A percentile compares a stretch with the other conserved stretches of the same genome.
These are phyloP conservation scores for grape (Vitis vinifera) DNA, from an alignment of 164 flowering plant genomes.

Conservation along the genomic window DNA sequence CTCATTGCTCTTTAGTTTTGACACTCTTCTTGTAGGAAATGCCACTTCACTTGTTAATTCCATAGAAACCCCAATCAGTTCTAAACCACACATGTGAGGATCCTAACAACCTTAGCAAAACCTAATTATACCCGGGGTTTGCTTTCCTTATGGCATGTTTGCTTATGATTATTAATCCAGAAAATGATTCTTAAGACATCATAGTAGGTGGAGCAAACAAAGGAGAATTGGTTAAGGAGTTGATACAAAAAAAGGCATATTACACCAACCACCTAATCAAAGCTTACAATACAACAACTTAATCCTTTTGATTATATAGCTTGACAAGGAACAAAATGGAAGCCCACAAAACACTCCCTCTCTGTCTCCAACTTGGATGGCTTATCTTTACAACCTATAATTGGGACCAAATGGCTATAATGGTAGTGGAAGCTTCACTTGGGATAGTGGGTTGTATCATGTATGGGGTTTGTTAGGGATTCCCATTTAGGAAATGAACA, in stretches of 20 bases:
- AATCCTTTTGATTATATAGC: constrained; percentile 15
- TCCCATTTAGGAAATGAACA: constrained; percentile 18
- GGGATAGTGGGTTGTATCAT: constrained; percentile 1
- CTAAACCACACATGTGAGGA: too few relatives aligned
- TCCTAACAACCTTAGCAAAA: neutral
- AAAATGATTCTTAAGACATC: neutral
- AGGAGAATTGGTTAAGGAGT: neutral
- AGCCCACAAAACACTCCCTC: neutral
- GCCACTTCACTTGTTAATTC: neutral
- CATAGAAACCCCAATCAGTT: neutral
- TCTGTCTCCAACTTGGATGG: neutral
- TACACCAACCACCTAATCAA: constrained; percentile 3
- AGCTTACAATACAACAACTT: constrained; percentile 2
- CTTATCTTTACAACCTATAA: constrained; percentile 9
- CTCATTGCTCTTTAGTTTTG: neutral
- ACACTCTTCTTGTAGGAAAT: neutral
- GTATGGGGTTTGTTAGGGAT: constrained; percentile 18
- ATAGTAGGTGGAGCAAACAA: constrained; percentile 8
- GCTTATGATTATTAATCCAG: neutral
- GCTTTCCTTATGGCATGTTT: neutral
- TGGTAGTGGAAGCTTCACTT: constrained; percentile 42
- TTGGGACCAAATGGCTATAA: constrained; percentile 17
- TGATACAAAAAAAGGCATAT: neutral
- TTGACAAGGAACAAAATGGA: neutral
- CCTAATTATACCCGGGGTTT: neutral